Percentiles rank a stretch among this genome's conserved stretches.
phyloP scores from a whole-genome alignment of 176 grass and related monocot species.

The Carex myosuroides region DNA sequence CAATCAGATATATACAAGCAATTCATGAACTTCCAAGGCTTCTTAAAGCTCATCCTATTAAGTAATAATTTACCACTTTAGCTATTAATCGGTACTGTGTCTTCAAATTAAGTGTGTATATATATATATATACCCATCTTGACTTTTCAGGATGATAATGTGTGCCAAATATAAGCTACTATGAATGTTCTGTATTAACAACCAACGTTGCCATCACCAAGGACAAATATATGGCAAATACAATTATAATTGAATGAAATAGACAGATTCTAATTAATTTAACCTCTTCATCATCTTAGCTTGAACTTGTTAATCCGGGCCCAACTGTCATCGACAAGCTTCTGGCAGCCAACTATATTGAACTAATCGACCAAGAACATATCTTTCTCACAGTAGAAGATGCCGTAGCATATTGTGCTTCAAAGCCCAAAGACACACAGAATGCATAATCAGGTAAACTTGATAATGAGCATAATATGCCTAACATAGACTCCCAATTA shows the following conservation, averaged over 20 bases:
- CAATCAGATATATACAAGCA: neutral
- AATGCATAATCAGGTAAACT: neutral
- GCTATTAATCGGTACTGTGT: neutral
- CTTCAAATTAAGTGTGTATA: neutral
- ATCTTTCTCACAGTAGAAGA: constrained; percentile 56
- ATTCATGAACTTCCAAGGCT: neutral
- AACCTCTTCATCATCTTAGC: constrained; percentile 23
- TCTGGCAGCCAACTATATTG: constrained; percentile 30
- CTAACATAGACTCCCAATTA: neutral
- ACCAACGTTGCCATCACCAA: neutral
- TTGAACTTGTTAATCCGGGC: constrained; percentile 58
- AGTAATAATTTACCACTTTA: neutral
- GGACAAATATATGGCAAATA: too few species aligned
- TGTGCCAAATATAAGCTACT: neutral
- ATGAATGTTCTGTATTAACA: neutral
- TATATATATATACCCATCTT: neutral
- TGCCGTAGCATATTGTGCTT: constrained; percentile 47
- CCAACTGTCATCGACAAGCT: constrained; percentile 52
- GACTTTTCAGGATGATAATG: neutral
- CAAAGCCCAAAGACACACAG: constrained; percentile 23
- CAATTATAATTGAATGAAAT: neutral
- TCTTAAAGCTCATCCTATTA: neutral
- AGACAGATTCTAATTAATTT: neutral
- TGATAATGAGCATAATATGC: neutral
- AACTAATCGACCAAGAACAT: constrained; percentile 47